phyloP scores from a whole-genome alignment of 2,329 filamentous ascomycete genomes.

The Fusarium pseudonygamai region DNA sequence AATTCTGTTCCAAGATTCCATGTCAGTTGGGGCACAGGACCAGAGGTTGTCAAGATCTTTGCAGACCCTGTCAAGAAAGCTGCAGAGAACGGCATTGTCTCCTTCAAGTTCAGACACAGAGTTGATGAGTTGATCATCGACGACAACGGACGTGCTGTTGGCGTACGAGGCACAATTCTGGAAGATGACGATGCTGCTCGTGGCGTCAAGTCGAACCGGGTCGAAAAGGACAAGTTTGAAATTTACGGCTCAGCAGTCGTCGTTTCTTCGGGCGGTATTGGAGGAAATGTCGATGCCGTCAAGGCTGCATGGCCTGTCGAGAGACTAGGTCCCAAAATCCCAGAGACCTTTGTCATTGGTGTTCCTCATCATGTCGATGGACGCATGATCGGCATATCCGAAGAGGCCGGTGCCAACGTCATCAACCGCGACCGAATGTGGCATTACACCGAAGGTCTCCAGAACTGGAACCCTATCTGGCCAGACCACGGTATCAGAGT shows the following conservation, averaged over 20 bases:
- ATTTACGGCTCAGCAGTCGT: slow-evolving; percentile 62
- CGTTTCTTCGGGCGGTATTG: slow-evolving; percentile 67
- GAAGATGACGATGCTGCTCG: slow-evolving; percentile 59
- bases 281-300: slow-evolving; percentile 69
- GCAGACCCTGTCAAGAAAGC: slow-evolving; percentile 64
- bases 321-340: slow-evolving; percentile 64
- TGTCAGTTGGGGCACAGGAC: slow-evolving; percentile 68
- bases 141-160: slow-evolving; percentile 60
- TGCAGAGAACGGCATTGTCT: slow-evolving; percentile 61
- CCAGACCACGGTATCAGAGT: slow-evolving; percentile 68
- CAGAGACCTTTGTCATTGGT: slow-evolving; percentile 66
- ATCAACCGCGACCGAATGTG: slow-evolving; percentile 73
- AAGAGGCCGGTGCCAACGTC: slow-evolving; percentile 61
- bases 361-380: slow-evolving; percentile 73
- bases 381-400: slow-evolving; percentile 67
- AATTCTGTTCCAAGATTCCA: slow-evolving; percentile 73
- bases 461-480: slow-evolving; percentile 72
- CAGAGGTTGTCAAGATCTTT: slow-evolving; percentile 68
- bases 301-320: slow-evolving; percentile 67
- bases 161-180: slow-evolving; percentile 63
- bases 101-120: slow-evolving; percentile 65
- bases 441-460: slow-evolving; percentile 71
- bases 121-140: slow-evolving; percentile 67
- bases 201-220: slow-evolving; percentile 63
- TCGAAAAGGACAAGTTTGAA: slow-evolving; percentile 61